Evolutionary conservation across 2,329 filamentous ascomycete genomes (phyloP).

Genomic region (Meredithiella fracta): DNA sequence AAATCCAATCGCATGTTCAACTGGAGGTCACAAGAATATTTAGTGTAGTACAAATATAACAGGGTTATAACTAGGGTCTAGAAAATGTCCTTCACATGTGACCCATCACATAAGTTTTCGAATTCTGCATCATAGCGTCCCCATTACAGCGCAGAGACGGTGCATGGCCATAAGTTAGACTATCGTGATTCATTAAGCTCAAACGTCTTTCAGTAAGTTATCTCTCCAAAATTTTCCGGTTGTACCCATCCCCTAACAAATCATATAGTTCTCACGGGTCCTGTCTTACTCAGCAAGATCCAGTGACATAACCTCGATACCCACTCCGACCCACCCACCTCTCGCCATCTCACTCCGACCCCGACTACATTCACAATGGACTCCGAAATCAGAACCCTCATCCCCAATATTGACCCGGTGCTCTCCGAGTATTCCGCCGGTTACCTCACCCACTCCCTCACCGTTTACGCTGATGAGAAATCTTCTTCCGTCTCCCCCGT

Average conservation of each 20-base stretch:
- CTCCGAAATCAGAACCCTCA: conserved; percentile 65
- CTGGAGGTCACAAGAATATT: too few relatives aligned
- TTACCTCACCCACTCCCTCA: conserved; percentile 86
- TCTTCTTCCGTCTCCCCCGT: conserved; percentile 55
- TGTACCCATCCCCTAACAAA: neutral
- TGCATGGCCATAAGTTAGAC: neutral
- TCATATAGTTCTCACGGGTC: neutral
- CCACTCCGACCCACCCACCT: neutral
- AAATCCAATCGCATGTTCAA: too few relatives aligned
- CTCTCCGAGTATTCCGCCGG: conserved; percentile 87
- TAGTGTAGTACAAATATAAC: neutral
- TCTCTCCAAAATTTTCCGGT: neutral
- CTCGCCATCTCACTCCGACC: neutral
- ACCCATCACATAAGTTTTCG: conserved; percentile 2
- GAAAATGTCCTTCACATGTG: conserved; percentile 6
- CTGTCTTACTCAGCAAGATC: neutral
- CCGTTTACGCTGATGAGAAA: conserved; percentile 63
- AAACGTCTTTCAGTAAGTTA: neutral
- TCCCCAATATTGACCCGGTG: conserved; percentile 76
- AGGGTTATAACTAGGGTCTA: conserved; percentile 3
- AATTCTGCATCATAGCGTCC: conserved; percentile 1
- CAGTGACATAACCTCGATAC: neutral
- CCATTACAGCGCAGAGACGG: neutral
- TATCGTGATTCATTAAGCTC: neutral
- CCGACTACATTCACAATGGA: conserved; percentile 45